Base-by-base conservation (phyloP, 2,329 filamentous ascomycete genomes). In the Aspergillus chevalieri region DNA sequence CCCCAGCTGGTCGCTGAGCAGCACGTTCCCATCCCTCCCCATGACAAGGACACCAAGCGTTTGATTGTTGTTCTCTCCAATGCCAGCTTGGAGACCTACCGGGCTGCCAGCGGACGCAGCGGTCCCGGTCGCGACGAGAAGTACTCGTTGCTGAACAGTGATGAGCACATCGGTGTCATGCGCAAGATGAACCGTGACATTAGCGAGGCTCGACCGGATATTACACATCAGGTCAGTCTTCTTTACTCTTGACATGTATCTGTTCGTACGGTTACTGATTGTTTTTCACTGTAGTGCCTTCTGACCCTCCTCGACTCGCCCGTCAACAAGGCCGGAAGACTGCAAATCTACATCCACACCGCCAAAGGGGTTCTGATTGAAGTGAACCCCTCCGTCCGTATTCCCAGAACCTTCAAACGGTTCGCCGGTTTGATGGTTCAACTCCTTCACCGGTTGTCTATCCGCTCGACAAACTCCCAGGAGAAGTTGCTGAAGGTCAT, bases 181-280 rank as follows among this genome's bases (percentile, higher is more conserved):
- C 86, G 93, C 65, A 98, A 97, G 78, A 97, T 97, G 92, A 95
- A 95, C 69, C 82, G 93, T 61, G 93, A 98, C 69, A 97, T 98
- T 58, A 96, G 91, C 69, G 93, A 98, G 73, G 93, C 93, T 52
- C 84, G 93, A 60, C 93, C 93, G 42, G 93, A 98, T 72, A 98
- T 98, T 65, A 95, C 93, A 43, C 93, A 98, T 70, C 93, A 97
- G 89, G 92, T 96, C 77, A 65, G 81, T 70, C 39, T 53, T 58
- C 21, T 48, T 43, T 53, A 33, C 24, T 26, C 44, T 47, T 44
- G 22, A 45, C n/a, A n/a, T 50, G 21, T 46, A 14, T 30, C 17
- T 17, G 17, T 14, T 46, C 10, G 39, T 44, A 7, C 38, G 51
- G 36, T 54, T 48, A 54, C 50, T 58, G 42, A 53, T 49, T 38